A percentile compares a stretch with the other conserved stretches of the same genome.
Conservation (phyloP, 2,329 filamentous ascomycete genomes). For the Aureobasidium sp. region DNA sequence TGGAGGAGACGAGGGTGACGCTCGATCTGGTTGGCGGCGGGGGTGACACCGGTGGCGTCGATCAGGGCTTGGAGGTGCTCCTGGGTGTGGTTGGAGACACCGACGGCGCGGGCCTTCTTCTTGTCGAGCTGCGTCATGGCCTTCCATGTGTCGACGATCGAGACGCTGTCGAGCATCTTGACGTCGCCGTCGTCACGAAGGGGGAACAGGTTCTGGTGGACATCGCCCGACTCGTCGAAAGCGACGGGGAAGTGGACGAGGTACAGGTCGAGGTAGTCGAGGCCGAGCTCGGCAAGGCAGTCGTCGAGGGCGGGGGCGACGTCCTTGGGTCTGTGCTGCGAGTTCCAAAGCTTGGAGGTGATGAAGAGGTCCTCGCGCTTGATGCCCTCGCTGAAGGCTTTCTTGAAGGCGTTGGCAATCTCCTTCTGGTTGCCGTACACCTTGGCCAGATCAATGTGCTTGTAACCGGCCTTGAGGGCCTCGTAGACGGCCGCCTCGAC, state of each 20-base stretch:
- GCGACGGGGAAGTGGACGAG: constrained; percentile 52
- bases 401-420: constrained; percentile 64
- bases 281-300: constrained; percentile 54
- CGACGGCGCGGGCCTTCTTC: constrained; percentile 38
- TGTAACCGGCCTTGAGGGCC: constrained; percentile 27
- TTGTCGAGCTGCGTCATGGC: constrained; percentile 50
- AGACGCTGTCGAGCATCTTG: constrained; percentile 65
- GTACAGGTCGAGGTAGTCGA: constrained; percentile 63
- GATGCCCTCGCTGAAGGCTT: constrained; percentile 60
- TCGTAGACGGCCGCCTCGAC: constrained; percentile 63
- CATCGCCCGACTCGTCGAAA: constrained; percentile 9
- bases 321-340: constrained; percentile 57
- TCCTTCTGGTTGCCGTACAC: constrained; percentile 75
- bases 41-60: constrained; percentile 56
- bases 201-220: constrained; percentile 48
- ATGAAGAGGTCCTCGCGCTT: constrained; percentile 63
- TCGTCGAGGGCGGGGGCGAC: constrained; percentile 54
- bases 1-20: constrained; percentile 53
- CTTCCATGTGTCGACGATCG: constrained; percentile 70
- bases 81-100: constrained; percentile 80
- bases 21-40: constrained; percentile 75
- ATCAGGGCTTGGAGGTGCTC: constrained; percentile 69
- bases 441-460: constrained; percentile 53
- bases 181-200: constrained; percentile 52
- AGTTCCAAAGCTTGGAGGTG: constrained; percentile 78